Percentiles rank a stretch among this genome's conserved stretches.
Conservation (phyloP, 139 green algal genomes). For the Chlorella sp. region DNA sequence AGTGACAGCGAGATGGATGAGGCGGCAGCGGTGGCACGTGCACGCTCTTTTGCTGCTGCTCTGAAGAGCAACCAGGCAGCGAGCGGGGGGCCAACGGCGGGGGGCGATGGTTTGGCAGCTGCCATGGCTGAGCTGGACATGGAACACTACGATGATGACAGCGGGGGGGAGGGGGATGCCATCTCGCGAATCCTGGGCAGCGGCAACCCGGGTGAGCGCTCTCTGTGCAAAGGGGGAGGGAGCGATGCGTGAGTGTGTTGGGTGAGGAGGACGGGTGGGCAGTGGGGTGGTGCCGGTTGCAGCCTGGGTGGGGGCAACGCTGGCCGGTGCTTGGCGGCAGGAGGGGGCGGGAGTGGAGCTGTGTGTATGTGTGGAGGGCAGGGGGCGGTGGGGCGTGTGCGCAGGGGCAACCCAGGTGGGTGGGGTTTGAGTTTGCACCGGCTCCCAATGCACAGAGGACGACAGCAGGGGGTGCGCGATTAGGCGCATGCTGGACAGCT, state of each 20-base stretch:
- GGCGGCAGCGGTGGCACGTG: constrained; percentile 42
- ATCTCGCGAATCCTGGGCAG: constrained; percentile 37
- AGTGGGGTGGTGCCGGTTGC: too few species aligned
- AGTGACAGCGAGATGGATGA: constrained; percentile 42
- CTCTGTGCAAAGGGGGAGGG: too few species aligned
- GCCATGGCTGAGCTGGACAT: constrained; percentile 94
- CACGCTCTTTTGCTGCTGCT: constrained; percentile 30
- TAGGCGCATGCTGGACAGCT: too few species aligned
- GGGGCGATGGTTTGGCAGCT: constrained; percentile 40
- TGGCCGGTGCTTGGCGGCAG: background rate
- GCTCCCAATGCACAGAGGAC: too few species aligned
- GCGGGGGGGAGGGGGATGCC: constrained; percentile 55
- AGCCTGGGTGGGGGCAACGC: too few species aligned
- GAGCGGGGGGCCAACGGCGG: background rate
- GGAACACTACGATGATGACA: constrained; percentile 91
- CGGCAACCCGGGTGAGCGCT: constrained; percentile 18
- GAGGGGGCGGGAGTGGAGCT: too few species aligned
- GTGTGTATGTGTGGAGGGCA: too few species aligned
- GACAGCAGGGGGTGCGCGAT: too few species aligned
- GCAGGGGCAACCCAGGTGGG: too few species aligned
- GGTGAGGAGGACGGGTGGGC: background rate
- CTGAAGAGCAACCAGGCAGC: background rate
- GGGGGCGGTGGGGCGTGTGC: background rate
- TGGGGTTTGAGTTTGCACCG: too few species aligned
- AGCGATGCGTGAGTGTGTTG: background rate